Evolutionary conservation across 805 yeast species (phyloP).

Genomic region (Blastobotrys parvus): DNA sequence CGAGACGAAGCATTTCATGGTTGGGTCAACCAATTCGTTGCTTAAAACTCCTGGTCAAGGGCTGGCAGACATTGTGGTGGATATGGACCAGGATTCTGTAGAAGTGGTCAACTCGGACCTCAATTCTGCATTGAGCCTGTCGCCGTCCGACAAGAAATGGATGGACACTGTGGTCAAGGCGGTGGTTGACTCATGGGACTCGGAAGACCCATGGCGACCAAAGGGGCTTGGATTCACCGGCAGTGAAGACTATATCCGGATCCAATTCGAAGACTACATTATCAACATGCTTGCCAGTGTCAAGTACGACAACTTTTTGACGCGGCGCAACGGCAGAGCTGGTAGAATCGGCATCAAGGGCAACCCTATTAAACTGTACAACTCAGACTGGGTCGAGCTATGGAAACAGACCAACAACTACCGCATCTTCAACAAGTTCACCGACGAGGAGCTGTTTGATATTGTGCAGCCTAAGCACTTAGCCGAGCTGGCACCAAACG

Average conservation of each 20-base stretch:
- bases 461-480: constrained; percentile 42
- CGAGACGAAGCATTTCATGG: constrained; percentile 54
- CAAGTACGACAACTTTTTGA: constrained; percentile 56
- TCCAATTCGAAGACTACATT: constrained; percentile 84
- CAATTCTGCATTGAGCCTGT: constrained; percentile 37
- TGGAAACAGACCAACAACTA: constrained; percentile 55
- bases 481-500: constrained; percentile 16
- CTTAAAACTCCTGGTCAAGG: constrained; percentile 55
- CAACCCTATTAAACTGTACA: constrained; percentile 36
- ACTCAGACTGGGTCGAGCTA: constrained; percentile 35
- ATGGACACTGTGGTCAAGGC: constrained; percentile 47
- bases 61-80: constrained; percentile 63
- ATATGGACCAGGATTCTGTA: constrained; percentile 46
- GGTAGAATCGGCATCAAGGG: constrained; percentile 24
- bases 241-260: constrained; percentile 80
- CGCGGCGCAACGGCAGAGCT: constrained; percentile 30
- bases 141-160: constrained; percentile 66
- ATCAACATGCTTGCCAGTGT: constrained; percentile 65
- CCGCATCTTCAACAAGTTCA: constrained; percentile 42
- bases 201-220: constrained; percentile 33
- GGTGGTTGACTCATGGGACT: constrained; percentile 40
- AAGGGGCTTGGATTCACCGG: constrained; percentile 49
- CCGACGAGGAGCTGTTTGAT: constrained; percentile 66
- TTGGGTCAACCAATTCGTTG: constrained; percentile 85
- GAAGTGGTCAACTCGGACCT: constrained; percentile 39